Percentiles rank a stretch among this genome's conserved stretches.
These are phyloP conservation scores for Kodamaea nitidulidarum DNA, from an alignment of 805 yeast species.

Conservation along the genomic window DNA sequence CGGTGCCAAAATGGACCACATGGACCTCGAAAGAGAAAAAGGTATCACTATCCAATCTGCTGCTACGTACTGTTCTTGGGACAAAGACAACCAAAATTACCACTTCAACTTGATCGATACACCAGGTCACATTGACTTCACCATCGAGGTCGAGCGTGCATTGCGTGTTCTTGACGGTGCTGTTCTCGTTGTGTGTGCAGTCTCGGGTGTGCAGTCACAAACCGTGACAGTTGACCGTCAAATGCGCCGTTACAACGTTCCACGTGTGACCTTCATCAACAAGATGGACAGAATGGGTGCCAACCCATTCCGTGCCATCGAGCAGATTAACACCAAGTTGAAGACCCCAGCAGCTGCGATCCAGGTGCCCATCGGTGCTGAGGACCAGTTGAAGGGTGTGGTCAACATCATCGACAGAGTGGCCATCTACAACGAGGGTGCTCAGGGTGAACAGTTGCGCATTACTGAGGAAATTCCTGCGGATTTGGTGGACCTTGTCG, in stretches of 20 bases:
- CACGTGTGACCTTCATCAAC: slow-evolving; percentile 92
- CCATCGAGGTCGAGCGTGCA: slow-evolving; percentile 99
- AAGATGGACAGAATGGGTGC: slow-evolving; percentile 99
- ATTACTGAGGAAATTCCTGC: slow-evolving; percentile 63
- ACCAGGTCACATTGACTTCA: slow-evolving; percentile 98
- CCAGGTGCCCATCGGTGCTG: slow-evolving; percentile 97
- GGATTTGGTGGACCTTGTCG: slow-evolving; percentile 75
- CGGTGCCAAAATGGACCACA: slow-evolving; percentile 99
- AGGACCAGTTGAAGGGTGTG: slow-evolving; percentile 77
- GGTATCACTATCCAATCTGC: slow-evolving; percentile 99
- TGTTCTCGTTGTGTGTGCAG: slow-evolving; percentile 96
- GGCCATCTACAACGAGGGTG: slow-evolving; percentile 84
- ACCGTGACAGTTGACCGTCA: slow-evolving; percentile 98
- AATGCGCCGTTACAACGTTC: slow-evolving; percentile 97
- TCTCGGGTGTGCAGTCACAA: slow-evolving; percentile 96
- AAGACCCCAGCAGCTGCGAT: slow-evolving; percentile 95
- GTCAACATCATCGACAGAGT: slow-evolving; percentile 88
- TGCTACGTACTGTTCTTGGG: slow-evolving; percentile 98
- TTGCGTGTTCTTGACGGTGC: slow-evolving; percentile 97
- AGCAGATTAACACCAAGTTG: slow-evolving; percentile 81
- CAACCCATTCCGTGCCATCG: slow-evolving; percentile 92
- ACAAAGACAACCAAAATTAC: slow-evolving; percentile 60
- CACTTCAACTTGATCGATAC: slow-evolving; percentile 96
- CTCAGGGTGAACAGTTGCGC: slow-evolving; percentile 79
- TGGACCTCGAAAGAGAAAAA: slow-evolving; percentile 97